Base-by-base conservation (phyloP, 2,329 filamentous ascomycete species). In the Sclerotinia sclerotiorum region DNA sequence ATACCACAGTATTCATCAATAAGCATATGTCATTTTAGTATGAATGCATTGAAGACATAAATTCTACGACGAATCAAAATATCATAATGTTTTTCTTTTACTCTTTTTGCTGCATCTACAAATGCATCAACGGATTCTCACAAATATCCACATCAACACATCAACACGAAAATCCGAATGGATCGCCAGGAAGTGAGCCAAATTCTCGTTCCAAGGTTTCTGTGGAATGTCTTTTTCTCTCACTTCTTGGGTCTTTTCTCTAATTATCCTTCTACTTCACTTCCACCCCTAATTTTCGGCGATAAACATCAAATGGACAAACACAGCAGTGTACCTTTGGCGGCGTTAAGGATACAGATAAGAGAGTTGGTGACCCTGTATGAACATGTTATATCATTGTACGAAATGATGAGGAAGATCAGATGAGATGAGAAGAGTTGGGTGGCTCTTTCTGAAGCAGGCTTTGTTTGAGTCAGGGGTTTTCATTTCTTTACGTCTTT, bases 331-430 rank as follows among this genome's bases (percentile, higher is more conserved):
- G 51, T 27, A 57, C 39, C 39, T 48, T 65, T 42, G 63, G 42
- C 55, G 56, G 55, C 32, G 44, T 61, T 67, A n/a, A 39, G 46
- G 49, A 46, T 60, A 67, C 39, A 56, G 27, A 56, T 55, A 56
- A 56, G 32, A 56, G 66, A 48, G 51, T 48, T 48, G 11, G 49
- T 56, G 29, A n/a, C 44, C 44, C 44, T 67, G 65, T 67, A 67
- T 61, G 65, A 67, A 67, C 46, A 67, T 61, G 46, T 54, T 67
- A 67, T 62, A 67, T 67, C 48, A 56, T 42, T 68, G 66, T 68
- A 68, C 42, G 60, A 68, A 55, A 64, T 65, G 42, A 32, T 35
- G 42, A 48, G 44, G 44, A 60, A 65, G 49, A 64, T 54, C 29
- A 56, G 49, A 49, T 42, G 46, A 49, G 39, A 48, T 52, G 66